Conservation (phyloP, 345 rosid genomes). For the Turnera subulata region DNA sequence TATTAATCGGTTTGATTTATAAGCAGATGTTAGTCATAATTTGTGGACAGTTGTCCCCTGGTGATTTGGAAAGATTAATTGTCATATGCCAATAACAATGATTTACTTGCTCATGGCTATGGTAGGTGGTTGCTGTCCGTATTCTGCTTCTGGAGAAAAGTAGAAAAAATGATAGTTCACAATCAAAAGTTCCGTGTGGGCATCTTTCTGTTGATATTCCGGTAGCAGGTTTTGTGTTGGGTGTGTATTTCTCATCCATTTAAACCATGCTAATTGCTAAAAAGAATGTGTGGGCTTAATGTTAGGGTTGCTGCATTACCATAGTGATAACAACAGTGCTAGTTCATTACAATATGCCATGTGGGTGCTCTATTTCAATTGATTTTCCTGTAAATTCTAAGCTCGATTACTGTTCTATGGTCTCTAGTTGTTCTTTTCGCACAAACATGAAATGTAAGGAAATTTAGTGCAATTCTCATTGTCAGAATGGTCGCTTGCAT, state of each 20-base stretch:
- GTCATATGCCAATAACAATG: constrained; percentile 4
- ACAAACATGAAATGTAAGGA: too few species aligned
- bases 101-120: constrained; percentile 18
- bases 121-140: constrained; percentile 59
- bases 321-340: background rate
- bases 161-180: constrained; percentile 15
- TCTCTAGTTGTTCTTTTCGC: too few species aligned
- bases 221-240: constrained; percentile 68
- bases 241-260: constrained; percentile 35
- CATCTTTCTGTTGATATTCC: constrained; percentile 52
- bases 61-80: background rate
- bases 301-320: background rate
- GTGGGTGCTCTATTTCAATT: too few species aligned
- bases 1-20: constrained; percentile 1
- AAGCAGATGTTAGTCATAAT: background rate
- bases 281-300: background rate
- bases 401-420: too few species aligned
- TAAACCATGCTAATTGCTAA: constrained; percentile 2
- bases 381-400: too few species aligned
- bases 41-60: background rate
- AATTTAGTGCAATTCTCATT: too few species aligned
- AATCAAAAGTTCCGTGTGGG: constrained; percentile 21
- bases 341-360: too few species aligned
- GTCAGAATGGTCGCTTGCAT: background rate
- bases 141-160: constrained; percentile 55